Conservation (phyloP, 2,329 filamentous ascomycete species). For the Claviceps humidiphila region DNA sequence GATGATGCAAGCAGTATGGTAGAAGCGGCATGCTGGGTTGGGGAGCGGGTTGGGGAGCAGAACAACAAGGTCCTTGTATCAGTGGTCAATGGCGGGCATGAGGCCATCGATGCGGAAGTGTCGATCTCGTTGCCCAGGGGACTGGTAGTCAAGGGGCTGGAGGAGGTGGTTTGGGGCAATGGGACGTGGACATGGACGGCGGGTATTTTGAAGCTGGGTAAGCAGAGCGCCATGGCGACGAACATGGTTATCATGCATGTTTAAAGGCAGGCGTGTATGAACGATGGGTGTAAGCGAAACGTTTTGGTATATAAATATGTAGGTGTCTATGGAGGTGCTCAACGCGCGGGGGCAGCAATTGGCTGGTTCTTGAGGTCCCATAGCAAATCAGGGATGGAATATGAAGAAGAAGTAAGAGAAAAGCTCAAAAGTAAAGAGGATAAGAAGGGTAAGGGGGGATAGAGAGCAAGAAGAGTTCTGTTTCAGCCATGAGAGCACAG, state of each 20-base stretch:
- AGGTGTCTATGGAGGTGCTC: not conserved
- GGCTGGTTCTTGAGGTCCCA: too few relatives aligned
- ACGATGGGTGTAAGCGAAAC: not conserved
- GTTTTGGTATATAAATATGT: not conserved
- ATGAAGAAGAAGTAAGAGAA: not conserved
- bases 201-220: conserved; percentile 2
- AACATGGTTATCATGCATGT: conserved; percentile 11
- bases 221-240: conserved; percentile 11
- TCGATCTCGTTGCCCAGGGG: conserved; percentile 8
- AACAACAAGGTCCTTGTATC: conserved; percentile 8
- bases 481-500: not conserved
- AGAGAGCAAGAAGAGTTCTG: not conserved
- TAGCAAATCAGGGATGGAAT: too few relatives aligned
- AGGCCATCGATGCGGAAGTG: conserved; percentile 6
- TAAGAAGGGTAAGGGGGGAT: not conserved
- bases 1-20: conserved; percentile 4
- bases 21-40: conserved; percentile 13
- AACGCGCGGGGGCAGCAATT: not conserved
- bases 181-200: conserved; percentile 8
- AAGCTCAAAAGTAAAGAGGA: not conserved
- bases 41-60: conserved; percentile 7
- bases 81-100: conserved; percentile 13
- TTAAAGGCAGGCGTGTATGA: not conserved
- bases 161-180: conserved; percentile 10
- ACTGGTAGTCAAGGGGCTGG: conserved; percentile 4